Percentiles rank a stretch among this genome's conserved stretches.
phyloP scores from a whole-genome alignment of 1,284 basidiomycete genomes.

The Papiliotrema fonsecae region DNA sequence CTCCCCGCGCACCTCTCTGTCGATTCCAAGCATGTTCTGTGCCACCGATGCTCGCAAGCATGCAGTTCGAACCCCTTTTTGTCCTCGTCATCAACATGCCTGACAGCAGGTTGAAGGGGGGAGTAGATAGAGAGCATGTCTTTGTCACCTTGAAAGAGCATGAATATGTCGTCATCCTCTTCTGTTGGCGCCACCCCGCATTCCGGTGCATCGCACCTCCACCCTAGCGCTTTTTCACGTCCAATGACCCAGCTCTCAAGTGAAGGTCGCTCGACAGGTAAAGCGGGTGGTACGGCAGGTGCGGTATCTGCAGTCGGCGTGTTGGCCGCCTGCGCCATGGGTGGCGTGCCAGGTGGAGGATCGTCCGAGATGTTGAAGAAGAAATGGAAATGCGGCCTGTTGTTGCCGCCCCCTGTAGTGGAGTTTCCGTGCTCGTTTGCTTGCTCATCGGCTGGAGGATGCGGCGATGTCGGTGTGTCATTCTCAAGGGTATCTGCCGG shows the following conservation, averaged over 20 bases:
- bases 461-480: too few species aligned
- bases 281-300: constrained; percentile 2
- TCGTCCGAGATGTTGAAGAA: constrained; percentile 1
- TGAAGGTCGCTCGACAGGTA: constrained; percentile 21
- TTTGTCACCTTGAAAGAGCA: constrained; percentile 7
- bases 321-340: constrained; percentile 7
- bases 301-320: neutral
- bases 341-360: neutral
- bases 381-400: constrained; percentile 3
- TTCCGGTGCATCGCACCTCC: constrained; percentile 40
- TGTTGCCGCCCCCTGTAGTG: neutral
- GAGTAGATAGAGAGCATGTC: constrained; percentile 34
- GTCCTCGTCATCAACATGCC: neutral
- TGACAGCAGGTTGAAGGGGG: constrained; percentile 16
- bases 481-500: too few species aligned
- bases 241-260: constrained; percentile 35
- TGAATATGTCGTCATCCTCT: constrained; percentile 15
- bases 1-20: constrained; percentile 28
- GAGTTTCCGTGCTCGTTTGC: too few species aligned
- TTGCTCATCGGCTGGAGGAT: too few species aligned
- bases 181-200: constrained; percentile 26
- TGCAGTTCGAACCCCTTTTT: constrained; percentile 20
- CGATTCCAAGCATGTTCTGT: constrained; percentile 32
- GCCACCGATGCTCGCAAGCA: constrained; percentile 36
- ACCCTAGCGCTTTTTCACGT: constrained; percentile 36